Percentiles rank a stretch among this genome's conserved stretches.
These are phyloP conservation scores for Tylopilus felleus DNA, from an alignment of 768 basidiomycete species.

Conservation along the genomic window DNA sequence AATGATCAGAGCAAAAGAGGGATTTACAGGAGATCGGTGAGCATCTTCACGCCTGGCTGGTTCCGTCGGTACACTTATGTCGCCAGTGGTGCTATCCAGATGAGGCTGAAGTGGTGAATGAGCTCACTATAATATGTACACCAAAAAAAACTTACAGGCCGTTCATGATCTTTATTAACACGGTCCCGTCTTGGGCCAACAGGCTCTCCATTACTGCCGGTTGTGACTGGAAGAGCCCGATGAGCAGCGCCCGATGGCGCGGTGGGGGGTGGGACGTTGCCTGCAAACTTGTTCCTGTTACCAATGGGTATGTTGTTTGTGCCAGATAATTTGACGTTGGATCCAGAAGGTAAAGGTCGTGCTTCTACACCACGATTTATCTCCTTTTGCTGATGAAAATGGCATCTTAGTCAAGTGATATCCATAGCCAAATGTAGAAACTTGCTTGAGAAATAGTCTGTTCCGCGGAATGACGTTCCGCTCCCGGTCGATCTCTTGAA, in stretches of 20 bases:
- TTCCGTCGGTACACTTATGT: constrained; percentile 4
- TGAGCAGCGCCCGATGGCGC: background rate
- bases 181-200: constrained; percentile 16
- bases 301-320: constrained; percentile 34
- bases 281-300: constrained; percentile 22
- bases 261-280: background rate
- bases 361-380: constrained; percentile 10
- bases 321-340: constrained; percentile 28
- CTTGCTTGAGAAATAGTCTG: constrained; percentile 17
- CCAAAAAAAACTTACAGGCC: constrained; percentile 16
- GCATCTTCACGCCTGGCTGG: constrained; percentile 10
- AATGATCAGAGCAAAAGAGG: background rate
- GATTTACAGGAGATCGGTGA: constrained; percentile 20
- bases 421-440: background rate
- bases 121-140: background rate
- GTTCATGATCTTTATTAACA: constrained; percentile 20
- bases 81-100: constrained; percentile 6
- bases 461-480: constrained; percentile 22
- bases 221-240: background rate
- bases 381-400: constrained; percentile 18
- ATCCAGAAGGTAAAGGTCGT: constrained; percentile 11
- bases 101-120: constrained; percentile 15
- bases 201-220: constrained; percentile 23
- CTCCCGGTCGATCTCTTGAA: constrained; percentile 15
- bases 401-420: background rate